Conservation (phyloP, 2,329 filamentous ascomycete genomes). For the Ceratocystis albifundus region DNA sequence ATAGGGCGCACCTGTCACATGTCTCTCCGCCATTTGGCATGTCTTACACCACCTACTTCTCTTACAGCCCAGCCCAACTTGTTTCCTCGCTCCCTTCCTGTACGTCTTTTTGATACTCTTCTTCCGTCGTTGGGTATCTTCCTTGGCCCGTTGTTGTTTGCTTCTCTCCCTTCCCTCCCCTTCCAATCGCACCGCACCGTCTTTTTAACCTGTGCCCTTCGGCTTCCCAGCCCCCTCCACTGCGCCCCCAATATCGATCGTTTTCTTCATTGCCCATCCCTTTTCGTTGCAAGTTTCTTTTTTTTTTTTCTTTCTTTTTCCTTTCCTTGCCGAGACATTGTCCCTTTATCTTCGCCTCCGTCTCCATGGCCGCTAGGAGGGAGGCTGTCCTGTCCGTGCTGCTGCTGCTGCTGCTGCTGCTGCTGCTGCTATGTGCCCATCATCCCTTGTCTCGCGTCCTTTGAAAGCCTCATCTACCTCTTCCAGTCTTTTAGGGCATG, state of each 20-base stretch:
- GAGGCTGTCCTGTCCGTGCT: too few relatives aligned
- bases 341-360: neutral
- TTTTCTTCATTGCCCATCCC: neutral
- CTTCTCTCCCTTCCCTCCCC: neutral
- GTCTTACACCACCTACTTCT: neutral
- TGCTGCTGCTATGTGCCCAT: too few relatives aligned
- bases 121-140: neutral
- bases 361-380: too few relatives aligned
- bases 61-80: neutral
- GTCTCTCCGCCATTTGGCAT: constrained; percentile 8
- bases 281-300: neutral
- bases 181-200: neutral
- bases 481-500: too few relatives aligned
- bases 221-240: neutral
- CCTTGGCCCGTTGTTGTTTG: neutral
- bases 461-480: too few relatives aligned
- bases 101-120: neutral
- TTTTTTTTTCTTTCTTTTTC: too few relatives aligned
- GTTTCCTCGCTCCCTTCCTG: neutral
- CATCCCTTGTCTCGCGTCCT: too few relatives aligned
- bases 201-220: neutral
- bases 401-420: too few relatives aligned
- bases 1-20: neutral
- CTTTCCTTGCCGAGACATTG: neutral
- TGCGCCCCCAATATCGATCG: neutral